These are phyloP conservation scores for Citrus cavaleriei DNA, from an alignment of 345 rosid genomes.

Conservation along the genomic window DNA sequence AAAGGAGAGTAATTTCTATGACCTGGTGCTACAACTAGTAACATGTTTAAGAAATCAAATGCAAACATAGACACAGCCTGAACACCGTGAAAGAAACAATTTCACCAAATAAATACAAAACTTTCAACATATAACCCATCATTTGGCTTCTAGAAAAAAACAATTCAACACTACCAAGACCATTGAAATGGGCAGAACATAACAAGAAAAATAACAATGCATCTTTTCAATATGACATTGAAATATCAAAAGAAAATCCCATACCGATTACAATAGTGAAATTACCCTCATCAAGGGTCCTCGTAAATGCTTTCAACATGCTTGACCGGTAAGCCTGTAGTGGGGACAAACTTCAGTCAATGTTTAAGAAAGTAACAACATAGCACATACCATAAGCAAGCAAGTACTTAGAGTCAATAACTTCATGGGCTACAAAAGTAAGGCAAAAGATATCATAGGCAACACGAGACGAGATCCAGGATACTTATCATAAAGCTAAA, in stretches of 20 bases:
- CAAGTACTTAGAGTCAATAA: not conserved
- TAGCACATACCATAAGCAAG: not conserved
- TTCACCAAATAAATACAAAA: constrained; percentile 12
- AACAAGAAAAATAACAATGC: not conserved
- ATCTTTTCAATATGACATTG: not conserved
- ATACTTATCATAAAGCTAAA: not conserved
- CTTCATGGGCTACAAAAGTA: not conserved
- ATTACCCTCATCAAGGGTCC: constrained; percentile 84
- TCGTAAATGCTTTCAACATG: constrained; percentile 92
- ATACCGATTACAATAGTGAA: constrained; percentile 88
- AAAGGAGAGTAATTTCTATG: not conserved
- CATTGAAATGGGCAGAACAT: not conserved
- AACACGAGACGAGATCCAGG: not conserved
- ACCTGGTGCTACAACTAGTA: constrained; percentile 9
- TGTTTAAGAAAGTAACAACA: not conserved
- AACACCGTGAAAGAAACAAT: constrained; percentile 29
- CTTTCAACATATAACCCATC: constrained; percentile 18
- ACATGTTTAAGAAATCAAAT: constrained; percentile 14
- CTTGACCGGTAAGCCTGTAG: constrained; percentile 80
- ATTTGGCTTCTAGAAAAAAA: constrained; percentile 23
- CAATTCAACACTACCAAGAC: constrained; percentile 19
- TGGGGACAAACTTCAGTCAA: constrained; percentile 11
- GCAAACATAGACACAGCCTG: constrained; percentile 21
- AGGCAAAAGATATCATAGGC: not conserved
- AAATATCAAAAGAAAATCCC: constrained; percentile 17